Evolutionary conservation across 495 filamentous ascomycete genomes (phyloP).

Genomic region (Penicillium goetzii): DNA sequence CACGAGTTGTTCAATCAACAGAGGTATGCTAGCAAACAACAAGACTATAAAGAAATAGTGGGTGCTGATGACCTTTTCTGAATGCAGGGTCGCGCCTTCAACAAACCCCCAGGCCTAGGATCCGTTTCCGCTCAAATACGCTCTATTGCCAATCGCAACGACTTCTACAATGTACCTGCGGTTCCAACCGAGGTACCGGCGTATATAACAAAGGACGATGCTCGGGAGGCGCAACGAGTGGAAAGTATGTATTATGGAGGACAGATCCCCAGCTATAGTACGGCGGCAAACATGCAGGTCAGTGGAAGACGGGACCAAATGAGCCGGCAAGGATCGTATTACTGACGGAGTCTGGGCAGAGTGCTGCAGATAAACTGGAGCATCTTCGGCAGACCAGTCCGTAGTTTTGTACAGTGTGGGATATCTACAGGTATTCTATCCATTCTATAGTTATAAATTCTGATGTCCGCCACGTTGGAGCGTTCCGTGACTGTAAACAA

Average conservation of each 20-base stretch:
- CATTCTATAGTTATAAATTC: too few species aligned
- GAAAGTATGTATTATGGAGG: constrained; percentile 40
- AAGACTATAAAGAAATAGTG: background rate
- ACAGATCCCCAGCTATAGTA: constrained; percentile 32
- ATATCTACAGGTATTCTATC: background rate
- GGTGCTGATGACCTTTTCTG: background rate
- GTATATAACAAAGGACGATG: constrained; percentile 43
- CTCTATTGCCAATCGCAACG: constrained; percentile 44
- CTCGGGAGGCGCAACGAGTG: constrained; percentile 38
- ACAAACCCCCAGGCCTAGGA: constrained; percentile 35
- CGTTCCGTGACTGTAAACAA: background rate
- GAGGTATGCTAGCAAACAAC: constrained; percentile 26
- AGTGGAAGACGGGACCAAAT: constrained; percentile 17
- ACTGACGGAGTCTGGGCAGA: constrained; percentile 24
- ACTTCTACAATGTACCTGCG: constrained; percentile 32
- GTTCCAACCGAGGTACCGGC: constrained; percentile 27
- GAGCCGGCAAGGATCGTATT: background rate
- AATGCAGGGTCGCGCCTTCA: constrained; percentile 41
- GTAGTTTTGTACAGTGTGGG: constrained; percentile 7
- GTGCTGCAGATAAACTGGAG: constrained; percentile 40
- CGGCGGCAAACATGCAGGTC: constrained; percentile 42
- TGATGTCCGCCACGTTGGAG: too few species aligned
- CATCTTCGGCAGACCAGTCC: constrained; percentile 23
- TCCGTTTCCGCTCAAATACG: constrained; percentile 40
- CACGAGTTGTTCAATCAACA: constrained; percentile 36